Evolutionary conservation across 768 basidiomycete species (phyloP).

Genomic region (Lanmaoa rubissima): DNA sequence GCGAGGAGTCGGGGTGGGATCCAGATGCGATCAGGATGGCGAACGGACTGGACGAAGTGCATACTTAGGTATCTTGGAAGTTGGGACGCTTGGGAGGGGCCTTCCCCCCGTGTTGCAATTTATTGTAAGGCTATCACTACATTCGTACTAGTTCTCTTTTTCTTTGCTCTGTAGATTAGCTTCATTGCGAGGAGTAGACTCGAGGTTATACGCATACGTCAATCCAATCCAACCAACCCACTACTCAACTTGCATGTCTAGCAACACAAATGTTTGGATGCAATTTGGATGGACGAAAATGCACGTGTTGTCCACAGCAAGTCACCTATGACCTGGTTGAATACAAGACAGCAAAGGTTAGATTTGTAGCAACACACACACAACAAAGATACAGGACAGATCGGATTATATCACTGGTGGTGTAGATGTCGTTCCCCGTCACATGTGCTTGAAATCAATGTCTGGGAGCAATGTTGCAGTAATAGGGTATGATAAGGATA

Average conservation of each 20-base stretch:
- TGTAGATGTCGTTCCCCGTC: neutral
- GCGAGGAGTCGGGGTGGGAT: constrained; percentile 30
- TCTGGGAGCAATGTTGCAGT: neutral
- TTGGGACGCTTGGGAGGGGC: neutral
- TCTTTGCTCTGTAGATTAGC: neutral
- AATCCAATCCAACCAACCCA: neutral
- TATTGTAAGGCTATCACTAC: constrained; percentile 23
- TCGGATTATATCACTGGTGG: neutral
- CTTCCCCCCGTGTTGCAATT: neutral
- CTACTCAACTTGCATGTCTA: neutral
- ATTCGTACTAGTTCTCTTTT: neutral
- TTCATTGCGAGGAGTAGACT: neutral
- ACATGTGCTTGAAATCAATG: neutral
- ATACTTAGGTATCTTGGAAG: constrained; percentile 3
- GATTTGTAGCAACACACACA: constrained; percentile 7
- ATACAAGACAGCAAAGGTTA: neutral
- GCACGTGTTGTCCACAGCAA: neutral
- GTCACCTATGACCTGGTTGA: neutral
- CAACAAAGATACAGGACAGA: neutral
- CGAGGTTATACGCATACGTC: neutral
- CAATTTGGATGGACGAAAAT: neutral
- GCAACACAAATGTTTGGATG: no score
- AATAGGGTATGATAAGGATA: neutral
- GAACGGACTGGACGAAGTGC: constrained; percentile 19
- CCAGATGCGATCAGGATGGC: constrained; percentile 16